A percentile compares a stretch with the other conserved stretches of the same genome.
phyloP scores from a whole-genome alignment of 1,284 basidiomycete genomes.

The Trichosporon sp. region DNA sequence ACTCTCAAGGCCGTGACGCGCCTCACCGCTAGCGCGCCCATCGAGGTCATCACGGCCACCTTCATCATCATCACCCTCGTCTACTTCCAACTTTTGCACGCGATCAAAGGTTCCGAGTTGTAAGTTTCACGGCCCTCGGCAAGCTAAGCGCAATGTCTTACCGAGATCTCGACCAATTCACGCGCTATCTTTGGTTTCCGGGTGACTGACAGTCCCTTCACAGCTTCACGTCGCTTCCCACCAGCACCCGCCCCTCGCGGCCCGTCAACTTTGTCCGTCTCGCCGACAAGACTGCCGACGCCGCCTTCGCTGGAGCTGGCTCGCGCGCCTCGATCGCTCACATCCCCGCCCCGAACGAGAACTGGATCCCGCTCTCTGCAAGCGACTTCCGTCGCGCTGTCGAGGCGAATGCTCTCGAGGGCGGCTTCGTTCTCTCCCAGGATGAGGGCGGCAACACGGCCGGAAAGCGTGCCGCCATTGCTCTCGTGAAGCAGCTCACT shows the following conservation, averaged over 20 bases:
- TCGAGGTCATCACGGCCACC: slow-evolving; percentile 81
- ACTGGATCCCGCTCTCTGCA: slow-evolving; percentile 35
- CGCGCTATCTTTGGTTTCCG: background rate
- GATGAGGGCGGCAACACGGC: slow-evolving; percentile 38
- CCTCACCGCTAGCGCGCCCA: slow-evolving; percentile 52
- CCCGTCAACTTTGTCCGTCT: slow-evolving; percentile 41
- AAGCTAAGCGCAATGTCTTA: background rate
- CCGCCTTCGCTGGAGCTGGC: background rate
- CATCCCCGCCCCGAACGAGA: slow-evolving; percentile 14
- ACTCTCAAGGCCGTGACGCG: slow-evolving; percentile 45
- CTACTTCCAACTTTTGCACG: slow-evolving; percentile 84
- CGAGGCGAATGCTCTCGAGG: slow-evolving; percentile 41
- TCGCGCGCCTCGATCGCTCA: slow-evolving; percentile 8
- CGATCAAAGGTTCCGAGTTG: slow-evolving; percentile 63
- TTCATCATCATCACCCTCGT: slow-evolving; percentile 80
- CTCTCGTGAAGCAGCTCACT: slow-evolving; percentile 47
- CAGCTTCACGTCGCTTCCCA: slow-evolving; percentile 36
- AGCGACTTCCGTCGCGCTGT: slow-evolving; percentile 36
- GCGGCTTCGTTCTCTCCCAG: slow-evolving; percentile 34
- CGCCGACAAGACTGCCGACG: slow-evolving; percentile 19
- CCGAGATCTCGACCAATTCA: background rate
- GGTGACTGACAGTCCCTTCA: background rate
- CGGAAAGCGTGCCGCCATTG: slow-evolving; percentile 39
- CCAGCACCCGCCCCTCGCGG: slow-evolving; percentile 27
- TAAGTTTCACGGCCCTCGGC: slow-evolving; percentile 23